Evolutionary conservation across 257 asterid species (phyloP), one percentile per base, ranked within the genome.

Genomic region (Nyctanthes arbortristis): DNA sequence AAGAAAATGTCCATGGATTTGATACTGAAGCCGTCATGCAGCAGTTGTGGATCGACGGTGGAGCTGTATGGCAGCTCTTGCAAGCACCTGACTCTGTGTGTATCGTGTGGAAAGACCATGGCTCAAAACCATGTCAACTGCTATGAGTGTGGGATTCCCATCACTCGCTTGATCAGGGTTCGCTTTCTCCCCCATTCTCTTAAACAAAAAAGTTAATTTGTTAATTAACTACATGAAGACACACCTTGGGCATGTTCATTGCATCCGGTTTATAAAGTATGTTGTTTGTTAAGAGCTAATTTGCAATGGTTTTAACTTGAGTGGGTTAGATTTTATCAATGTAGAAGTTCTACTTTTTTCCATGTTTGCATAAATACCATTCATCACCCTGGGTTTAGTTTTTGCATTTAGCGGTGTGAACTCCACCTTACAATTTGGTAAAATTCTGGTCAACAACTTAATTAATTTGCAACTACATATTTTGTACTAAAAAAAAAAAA

Each of bases 51-150:
- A 9, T 85, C 98, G 37, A 60, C 92, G 73, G 84, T 37, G 77
- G 96, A 88, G 75, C 87, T 93, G 65, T 93, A 87, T 60, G 98
- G 96, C 7, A 90, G 88, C 84, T 33, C 88, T 61, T 93, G 98
- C 88, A 93, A 88, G 87, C 98, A 93, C 69, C 71, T 93, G 78
- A 93, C 98, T 56, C 88, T 93, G 13, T 93, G 98, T 61, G 69
- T 81, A 59, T 80, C 80, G 3, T 93, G 98, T 68, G 98, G 97
- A 60, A 90, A 82, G 85, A 71, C 79, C 43, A 87, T 88, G 96
- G 97, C 96, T 4, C 81, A 85, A 86, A 81, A 80, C 47, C 87
- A 82, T 14, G 78, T 77, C 55, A 80, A 80, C 69, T 93, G 98
- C 84, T 79, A 82, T 79, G 95, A 90, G 67, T 93, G 98, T 34